Evolutionary conservation across 495 filamentous ascomycete species (phyloP), one percentile per base, ranked within the genome.

Genomic region (Annulohypoxylon maeteangense): DNA sequence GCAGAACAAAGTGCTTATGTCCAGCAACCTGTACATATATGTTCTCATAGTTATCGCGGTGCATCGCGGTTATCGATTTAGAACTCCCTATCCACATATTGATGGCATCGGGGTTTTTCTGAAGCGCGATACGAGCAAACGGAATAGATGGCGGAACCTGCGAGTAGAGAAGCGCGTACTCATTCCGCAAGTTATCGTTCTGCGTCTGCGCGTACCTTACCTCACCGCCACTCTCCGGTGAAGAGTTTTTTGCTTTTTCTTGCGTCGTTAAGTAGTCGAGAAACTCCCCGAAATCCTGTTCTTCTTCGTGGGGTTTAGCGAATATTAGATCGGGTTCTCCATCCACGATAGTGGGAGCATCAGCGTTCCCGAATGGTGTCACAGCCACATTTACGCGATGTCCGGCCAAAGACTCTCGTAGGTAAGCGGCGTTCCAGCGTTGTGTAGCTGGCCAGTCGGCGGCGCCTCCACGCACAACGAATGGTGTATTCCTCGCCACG

Each of bases 1-100:
- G 79, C 32, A 94, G 81, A 8, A 89, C 84, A 64, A 94, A 93
- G 67, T 88, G 84, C 74, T 94, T 94, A 16, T 75, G 75, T 0
- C 92, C 92, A 7, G 86, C 76, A 36, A 94, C 78, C 67, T 93
- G 90, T 4, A 90, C 88, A 79, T 93, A 94, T 1, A 94, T 82
- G 78, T 94, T 94, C 76, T 94, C 91, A 75, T 93, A 93, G 76
- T 89, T 88, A 80, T 94, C 92, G 68, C 88, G 89, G 78, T 94
- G 92, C 61, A 94, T 77, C 2, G 90, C 85, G 0, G 91, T 92
- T 0, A 82, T 80, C 48, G 88, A 90, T 12, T 76, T 76, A 14
- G 83, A 86, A 79, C 90, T 90, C 45, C 92, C 92, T 67, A 94
- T 87, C 92, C 92, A 94, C 67, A 94, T 78, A 75, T 94, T 94